Percentiles rank a stretch among this genome's conserved stretches.
Evolutionary conservation across 345 rosid genomes (phyloP).

Genomic region (Streptanthus diversifolius): DNA sequence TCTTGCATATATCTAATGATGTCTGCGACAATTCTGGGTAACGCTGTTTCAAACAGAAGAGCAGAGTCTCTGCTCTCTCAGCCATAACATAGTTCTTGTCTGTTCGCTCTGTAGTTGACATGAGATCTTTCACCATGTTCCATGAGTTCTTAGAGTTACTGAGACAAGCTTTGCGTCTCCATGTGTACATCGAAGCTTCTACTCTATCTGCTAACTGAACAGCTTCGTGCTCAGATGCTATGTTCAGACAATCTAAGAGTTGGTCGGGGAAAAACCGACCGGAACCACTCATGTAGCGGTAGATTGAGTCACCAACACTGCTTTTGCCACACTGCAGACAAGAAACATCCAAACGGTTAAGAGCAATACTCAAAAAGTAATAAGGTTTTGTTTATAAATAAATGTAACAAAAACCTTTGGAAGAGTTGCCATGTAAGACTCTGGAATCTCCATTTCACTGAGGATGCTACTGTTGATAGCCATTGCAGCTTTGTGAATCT

Average conservation of each 20-base stretch:
- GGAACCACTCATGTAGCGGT: slow-evolving; percentile 66
- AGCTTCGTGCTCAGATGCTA: slow-evolving; percentile 76
- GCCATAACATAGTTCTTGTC: slow-evolving; percentile 89
- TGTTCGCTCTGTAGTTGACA: slow-evolving; percentile 53
- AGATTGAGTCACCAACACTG: slow-evolving; percentile 80
- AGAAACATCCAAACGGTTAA: neutral
- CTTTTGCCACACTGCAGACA: slow-evolving; percentile 79
- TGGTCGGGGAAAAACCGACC: slow-evolving; percentile 81
- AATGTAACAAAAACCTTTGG: slow-evolving; percentile 57
- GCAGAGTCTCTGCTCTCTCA: slow-evolving; percentile 83
- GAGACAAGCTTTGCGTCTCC: slow-evolving; percentile 71
- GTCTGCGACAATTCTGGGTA: slow-evolving; percentile 84
- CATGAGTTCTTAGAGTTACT: slow-evolving; percentile 78
- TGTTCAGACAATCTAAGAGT: slow-evolving; percentile 79
- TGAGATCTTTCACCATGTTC: slow-evolving; percentile 91
- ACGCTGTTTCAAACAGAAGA: slow-evolving; percentile 74
- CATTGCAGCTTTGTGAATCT: slow-evolving; percentile 96
- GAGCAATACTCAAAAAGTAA: neutral
- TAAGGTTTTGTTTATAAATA: neutral
- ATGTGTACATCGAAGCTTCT: slow-evolving; percentile 80
- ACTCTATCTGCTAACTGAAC: slow-evolving; percentile 88
- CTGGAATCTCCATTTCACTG: slow-evolving; percentile 89
- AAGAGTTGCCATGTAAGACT: slow-evolving; percentile 68
- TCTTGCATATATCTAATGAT: slow-evolving; percentile 80
- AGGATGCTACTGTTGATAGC: slow-evolving; percentile 82